Evolutionary conservation across 495 filamentous ascomycete genomes (phyloP), one percentile per base, ranked within the genome.

Genomic region (Penicillium paxilli): DNA sequence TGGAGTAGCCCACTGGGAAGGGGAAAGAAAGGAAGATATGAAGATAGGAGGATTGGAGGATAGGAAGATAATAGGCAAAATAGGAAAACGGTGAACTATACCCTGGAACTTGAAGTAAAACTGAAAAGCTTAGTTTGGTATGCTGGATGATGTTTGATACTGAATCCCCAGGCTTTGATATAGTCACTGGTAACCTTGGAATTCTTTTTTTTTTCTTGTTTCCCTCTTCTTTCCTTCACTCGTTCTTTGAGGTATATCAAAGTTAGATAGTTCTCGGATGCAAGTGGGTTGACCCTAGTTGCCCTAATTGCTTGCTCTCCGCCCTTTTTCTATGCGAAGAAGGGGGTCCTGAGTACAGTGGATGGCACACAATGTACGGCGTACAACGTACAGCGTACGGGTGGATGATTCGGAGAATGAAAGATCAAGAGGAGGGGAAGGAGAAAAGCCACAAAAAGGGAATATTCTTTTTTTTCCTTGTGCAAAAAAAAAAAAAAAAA

Each of bases 31-130:
- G 7, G 1, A 22, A 23, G 14, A 33, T 19, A 6, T 19, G 79
- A 51, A 74, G 75, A n/a, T 11, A 2, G 28, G 80, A 76, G 49
- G 49, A 57, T 46, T 21, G 25, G 44, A 54, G 33, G 23, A n/a
- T n/a, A n/a, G n/a, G n/a, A n/a, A n/a, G n/a, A n/a, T n/a, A n/a
- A n/a, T 6, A 20, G n/a, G 40, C 35, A 20, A 37, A 53, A 41
- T 41, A 54, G 60, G 47, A 32, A 54, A 64, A 62, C 58, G 59
- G 63, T 65, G 65, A 67, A 66, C 55, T 70, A 70, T 70, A 68
- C 60, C 58, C 41, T 59, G 40, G 7, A 28, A 42, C 22, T 38
- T 10, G 30, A 22, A 42, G 4, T 42, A 20, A 7, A 42, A 32
- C 28, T 32, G 4, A 22, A 20, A 7, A 42, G 14, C 28, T 32